These are phyloP conservation scores for Omphalotus guepiniiformis DNA, from an alignment of 768 basidiomycete genomes.

Conservation along the genomic window DNA sequence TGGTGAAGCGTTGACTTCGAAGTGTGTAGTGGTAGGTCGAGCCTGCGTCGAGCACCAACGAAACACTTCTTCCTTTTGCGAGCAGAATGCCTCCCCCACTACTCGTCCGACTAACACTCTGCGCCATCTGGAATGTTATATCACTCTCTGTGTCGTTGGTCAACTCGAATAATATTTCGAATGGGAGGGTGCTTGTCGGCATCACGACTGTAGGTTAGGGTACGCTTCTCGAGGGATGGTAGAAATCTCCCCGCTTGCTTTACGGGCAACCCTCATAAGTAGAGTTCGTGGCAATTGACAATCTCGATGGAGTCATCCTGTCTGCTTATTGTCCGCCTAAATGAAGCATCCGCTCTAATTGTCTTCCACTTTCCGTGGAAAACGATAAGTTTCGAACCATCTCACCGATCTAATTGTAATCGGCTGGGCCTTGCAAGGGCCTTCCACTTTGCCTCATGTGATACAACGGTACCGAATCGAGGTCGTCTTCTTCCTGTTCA, in stretches of 20 bases:
- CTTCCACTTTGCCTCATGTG: too few relatives aligned
- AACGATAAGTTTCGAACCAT: too few relatives aligned
- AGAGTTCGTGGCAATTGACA: not conserved
- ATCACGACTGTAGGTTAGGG: conserved; percentile 16
- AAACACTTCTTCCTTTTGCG: conserved; percentile 36
- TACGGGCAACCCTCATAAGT: conserved; percentile 2
- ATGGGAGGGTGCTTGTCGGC: conserved; percentile 48
- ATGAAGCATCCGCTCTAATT: conserved; percentile 14
- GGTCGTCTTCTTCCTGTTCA: too few relatives aligned
- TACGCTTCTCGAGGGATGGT: too few relatives aligned
- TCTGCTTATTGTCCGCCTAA: conserved; percentile 16
- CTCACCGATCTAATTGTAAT: too few relatives aligned
- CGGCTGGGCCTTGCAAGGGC: too few relatives aligned
- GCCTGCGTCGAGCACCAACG: conserved; percentile 47
- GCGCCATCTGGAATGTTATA: not conserved
- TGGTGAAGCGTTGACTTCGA: conserved; percentile 26
- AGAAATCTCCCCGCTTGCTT: too few relatives aligned
- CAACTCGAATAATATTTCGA: conserved; percentile 50
- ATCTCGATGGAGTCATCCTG: not conserved
- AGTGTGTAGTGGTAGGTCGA: conserved; percentile 43
- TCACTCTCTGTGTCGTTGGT: conserved; percentile 37
- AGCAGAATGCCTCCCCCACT: conserved; percentile 33
- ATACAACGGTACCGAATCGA: too few relatives aligned
- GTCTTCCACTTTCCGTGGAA: conserved; percentile 5
- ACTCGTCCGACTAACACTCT: not conserved